Conservation (phyloP, 371 early-diverging fungal species). For the Actinomortierella wolfii region DNA sequence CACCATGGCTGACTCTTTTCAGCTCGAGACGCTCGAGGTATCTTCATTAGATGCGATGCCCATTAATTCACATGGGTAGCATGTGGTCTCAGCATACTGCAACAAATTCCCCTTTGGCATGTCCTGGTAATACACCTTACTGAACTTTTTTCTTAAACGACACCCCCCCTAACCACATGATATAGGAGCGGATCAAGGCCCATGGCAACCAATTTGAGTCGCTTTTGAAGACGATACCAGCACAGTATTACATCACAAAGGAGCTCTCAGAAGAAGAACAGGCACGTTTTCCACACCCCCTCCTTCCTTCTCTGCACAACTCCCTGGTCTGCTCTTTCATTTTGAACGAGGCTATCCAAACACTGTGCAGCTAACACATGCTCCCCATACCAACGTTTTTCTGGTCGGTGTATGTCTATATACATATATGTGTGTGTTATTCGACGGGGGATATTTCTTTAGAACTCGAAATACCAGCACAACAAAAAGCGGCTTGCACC, state of each 20-base stretch:
- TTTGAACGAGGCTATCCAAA: neutral
- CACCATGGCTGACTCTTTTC: no score
- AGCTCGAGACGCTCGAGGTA: no score
- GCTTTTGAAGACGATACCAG: slow-evolving; percentile 74
- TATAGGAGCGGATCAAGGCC: slow-evolving; percentile 62
- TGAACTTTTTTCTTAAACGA: no score
- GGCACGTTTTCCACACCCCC: slow-evolving; percentile 19
- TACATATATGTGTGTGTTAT: neutral
- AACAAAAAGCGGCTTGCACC: slow-evolving; percentile 80
- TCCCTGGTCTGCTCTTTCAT: neutral
- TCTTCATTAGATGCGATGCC: no score
- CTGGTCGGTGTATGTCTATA: no score
- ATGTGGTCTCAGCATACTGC: no score
- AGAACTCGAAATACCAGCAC: slow-evolving; percentile 64
- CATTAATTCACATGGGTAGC: no score
- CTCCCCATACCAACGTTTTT: neutral
- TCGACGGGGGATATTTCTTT: slow-evolving; percentile 5
- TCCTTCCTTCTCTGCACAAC: neutral
- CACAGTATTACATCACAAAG: slow-evolving; percentile 70
- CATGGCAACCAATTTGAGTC: slow-evolving; percentile 67
- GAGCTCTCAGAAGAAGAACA: slow-evolving; percentile 53
- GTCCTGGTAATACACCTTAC: no score
- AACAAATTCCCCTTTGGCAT: no score
- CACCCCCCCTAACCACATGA: no score
- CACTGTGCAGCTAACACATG: slow-evolving; percentile 1